Evolutionary conservation across 768 basidiomycete genomes (phyloP).

Genomic region (Mycena indigotica): DNA sequence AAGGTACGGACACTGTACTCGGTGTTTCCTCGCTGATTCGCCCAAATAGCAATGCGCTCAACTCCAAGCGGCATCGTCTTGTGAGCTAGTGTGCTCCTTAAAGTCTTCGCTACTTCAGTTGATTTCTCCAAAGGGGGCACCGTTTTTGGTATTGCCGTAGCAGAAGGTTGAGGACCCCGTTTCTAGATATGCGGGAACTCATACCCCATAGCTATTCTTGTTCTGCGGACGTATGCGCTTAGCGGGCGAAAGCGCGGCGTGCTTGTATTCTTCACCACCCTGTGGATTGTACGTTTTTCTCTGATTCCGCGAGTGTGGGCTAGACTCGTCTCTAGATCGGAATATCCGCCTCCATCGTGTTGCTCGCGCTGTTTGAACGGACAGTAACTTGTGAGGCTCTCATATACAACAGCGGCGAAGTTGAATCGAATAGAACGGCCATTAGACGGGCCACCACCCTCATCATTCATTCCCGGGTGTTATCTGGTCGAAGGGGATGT

Average conservation of each 20-base stretch:
- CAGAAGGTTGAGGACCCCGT: slow-evolving; percentile 4
- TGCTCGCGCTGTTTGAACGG: slow-evolving; percentile 8
- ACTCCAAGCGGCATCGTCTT: slow-evolving; percentile 12
- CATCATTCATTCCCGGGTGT: slow-evolving; percentile 14
- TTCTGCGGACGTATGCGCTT: slow-evolving; percentile 17
- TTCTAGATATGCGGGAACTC: neutral
- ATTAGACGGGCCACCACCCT: slow-evolving; percentile 15
- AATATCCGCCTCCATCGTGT: slow-evolving; percentile 4
- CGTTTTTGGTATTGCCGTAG: slow-evolving; percentile 15
- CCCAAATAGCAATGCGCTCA: slow-evolving; percentile 10
- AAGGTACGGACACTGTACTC: neutral
- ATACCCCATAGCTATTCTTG: slow-evolving; percentile 10
- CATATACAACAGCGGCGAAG: neutral
- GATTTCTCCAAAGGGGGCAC: slow-evolving; percentile 10
- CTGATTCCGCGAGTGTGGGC: neutral
- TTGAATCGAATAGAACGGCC: neutral
- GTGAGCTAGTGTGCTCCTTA: slow-evolving; percentile 8
- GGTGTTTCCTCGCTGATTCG: neutral
- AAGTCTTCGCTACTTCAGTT: neutral
- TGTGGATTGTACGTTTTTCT: slow-evolving; percentile 9
- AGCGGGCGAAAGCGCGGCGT: slow-evolving; percentile 12
- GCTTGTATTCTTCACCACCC: slow-evolving; percentile 9
- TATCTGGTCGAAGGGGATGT: slow-evolving; percentile 8
- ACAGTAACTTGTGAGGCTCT: slow-evolving; percentile 11
- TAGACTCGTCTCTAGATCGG: slow-evolving; percentile 1